A percentile compares a stretch with the other conserved stretches of the same genome.
Conservation (phyloP, 306 rosid genomes). For the Sesbania bispinosa region DNA sequence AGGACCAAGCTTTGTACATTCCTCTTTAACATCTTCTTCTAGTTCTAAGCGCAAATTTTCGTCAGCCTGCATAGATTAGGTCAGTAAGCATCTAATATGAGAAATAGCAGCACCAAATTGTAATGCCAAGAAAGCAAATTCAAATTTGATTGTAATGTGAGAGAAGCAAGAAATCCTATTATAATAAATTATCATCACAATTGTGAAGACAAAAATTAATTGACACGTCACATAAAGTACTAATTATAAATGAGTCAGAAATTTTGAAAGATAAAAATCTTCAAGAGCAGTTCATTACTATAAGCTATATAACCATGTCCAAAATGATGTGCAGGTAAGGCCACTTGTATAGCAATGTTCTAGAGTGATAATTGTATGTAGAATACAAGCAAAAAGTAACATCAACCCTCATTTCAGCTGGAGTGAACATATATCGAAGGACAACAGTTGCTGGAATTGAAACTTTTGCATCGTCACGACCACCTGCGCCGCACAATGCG, state of each 20-base stretch:
- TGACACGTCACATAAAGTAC: not conserved
- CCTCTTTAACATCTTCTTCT: constrained; percentile 86
- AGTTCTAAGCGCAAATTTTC: constrained; percentile 71
- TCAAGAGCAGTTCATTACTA: not conserved
- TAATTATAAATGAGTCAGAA: not conserved
- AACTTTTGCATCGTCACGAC: constrained; percentile 82
- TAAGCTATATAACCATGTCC: constrained; percentile 7
- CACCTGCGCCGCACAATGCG: constrained; percentile 52
- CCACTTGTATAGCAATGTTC: constrained; percentile 15
- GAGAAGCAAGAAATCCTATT: constrained; percentile 16
- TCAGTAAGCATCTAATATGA: constrained; percentile 19
- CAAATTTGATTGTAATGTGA: not conserved
- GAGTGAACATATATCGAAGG: constrained; percentile 83
- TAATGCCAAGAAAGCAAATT: not conserved
- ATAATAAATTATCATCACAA: too few species aligned
- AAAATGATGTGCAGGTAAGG: not conserved
- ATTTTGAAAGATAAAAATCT: not conserved
- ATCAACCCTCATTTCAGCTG: constrained; percentile 81
- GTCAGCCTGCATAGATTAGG: constrained; percentile 57
- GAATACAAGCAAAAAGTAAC: constrained; percentile 15
- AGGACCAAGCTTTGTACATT: constrained; percentile 80
- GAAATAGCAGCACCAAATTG: constrained; percentile 18
- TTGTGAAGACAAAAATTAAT: not conserved
- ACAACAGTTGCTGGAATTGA: constrained; percentile 77
- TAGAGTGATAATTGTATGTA: not conserved